Percentiles rank a stretch among this genome's conserved stretches.
Evolutionary conservation across 441 rosid genomes (phyloP).

Genomic region (Populus hybrid): DNA sequence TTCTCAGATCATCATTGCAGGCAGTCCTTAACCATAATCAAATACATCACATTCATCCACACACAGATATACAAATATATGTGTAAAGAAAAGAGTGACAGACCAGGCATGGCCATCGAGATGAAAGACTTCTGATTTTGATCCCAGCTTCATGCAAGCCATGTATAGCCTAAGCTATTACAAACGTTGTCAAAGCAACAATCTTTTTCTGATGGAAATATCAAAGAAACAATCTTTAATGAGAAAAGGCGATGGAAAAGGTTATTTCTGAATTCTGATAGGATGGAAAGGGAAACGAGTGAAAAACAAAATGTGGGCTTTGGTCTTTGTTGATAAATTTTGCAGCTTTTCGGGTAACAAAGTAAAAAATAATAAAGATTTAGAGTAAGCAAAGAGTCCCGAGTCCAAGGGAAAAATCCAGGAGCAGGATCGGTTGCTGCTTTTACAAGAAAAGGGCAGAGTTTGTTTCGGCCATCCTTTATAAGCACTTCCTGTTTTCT

Average conservation of each 20-base stretch:
- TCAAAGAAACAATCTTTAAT: background rate
- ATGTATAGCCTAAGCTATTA: slow-evolving; percentile 25
- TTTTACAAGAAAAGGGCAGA: slow-evolving; percentile 25
- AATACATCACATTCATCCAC: background rate
- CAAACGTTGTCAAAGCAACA: slow-evolving; percentile 1
- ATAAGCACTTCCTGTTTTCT: background rate
- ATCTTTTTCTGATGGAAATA: background rate
- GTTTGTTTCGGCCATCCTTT: slow-evolving; percentile 1
- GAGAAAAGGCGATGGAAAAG: background rate
- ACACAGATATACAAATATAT: background rate
- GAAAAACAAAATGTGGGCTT: background rate
- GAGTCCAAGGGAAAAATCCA: slow-evolving; percentile 50
- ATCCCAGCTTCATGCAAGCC: slow-evolving; percentile 90
- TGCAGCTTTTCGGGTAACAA: slow-evolving; percentile 2
- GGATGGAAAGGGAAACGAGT: slow-evolving; percentile 4
- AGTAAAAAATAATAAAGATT: background rate
- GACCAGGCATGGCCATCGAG: slow-evolving; percentile 75
- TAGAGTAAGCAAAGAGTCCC: slow-evolving; percentile 21
- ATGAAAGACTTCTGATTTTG: slow-evolving; percentile 78
- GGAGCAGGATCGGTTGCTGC: slow-evolving; percentile 42
- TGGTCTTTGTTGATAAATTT: background rate
- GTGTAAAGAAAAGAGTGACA: slow-evolving; percentile 12
- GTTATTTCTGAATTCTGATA: background rate
- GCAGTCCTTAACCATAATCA: background rate
- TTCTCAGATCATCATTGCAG: background rate